Base-by-base conservation (phyloP, 1,284 basidiomycete genomes). In the Leccinum cinnamomeum region DNA sequence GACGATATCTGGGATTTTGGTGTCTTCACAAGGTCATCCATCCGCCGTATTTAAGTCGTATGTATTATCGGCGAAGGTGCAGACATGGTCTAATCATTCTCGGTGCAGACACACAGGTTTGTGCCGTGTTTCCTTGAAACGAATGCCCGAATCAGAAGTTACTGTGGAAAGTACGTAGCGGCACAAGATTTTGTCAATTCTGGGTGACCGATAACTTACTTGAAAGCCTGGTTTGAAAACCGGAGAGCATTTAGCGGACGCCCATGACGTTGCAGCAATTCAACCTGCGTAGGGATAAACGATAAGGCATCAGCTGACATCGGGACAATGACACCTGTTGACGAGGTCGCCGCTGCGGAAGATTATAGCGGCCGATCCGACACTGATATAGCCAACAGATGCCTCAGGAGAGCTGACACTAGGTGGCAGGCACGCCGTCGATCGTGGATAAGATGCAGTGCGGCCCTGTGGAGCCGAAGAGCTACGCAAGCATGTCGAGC, bases 151-250 rank as follows among this genome's bases (percentile, higher is more conserved):
- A 64, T 61, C 61, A 44, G 41, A 48, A 30, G 59, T 11, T 16
- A 1, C 39, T 11, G 37, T 39, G 48, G 25, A 56, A 59, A 33
- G 53, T 23, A 46, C 39, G 11, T n/a, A 58, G 53, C 39, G 14
- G 23, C 14, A 62, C 37, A 55, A 58, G 33, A 12, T 14, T 28
- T 14, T 28, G 39, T 39, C 48, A 57, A 28, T 25, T 55, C 28
- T 57, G 28, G 20, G 44, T 59, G 59, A 61, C 56, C 62, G 61
- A 69, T 61, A 57, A 64, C 61, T 69, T 57, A 51, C 59, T 59
- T 64, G 61, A 61, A 65, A 14, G 37, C 63, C 67, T 63, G 5
- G 56, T 74, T 74, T 71, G 63, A 75, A 73, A 63, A 53, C 70
- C 70, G 71, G 63, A 14, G 23, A 48, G 11, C 56, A 30, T 64